Evolutionary conservation across 2,329 filamentous ascomycete genomes (phyloP).

Genomic region (Trichoderma brevicompactum): DNA sequence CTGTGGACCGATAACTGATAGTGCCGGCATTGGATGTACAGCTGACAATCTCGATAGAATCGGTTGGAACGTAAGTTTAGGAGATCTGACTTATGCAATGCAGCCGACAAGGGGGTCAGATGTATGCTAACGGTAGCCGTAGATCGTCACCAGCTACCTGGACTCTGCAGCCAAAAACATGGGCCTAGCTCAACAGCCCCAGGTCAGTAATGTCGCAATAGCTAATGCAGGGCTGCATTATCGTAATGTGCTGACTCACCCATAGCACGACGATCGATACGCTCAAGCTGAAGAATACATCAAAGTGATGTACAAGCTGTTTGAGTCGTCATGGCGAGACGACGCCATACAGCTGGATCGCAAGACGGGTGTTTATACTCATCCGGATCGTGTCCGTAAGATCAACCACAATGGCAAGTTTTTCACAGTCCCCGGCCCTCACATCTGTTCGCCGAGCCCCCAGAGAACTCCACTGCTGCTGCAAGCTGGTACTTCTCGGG

Average conservation of each 20-base stretch:
- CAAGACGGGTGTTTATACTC: constrained; percentile 60
- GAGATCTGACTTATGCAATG: constrained; percentile 5
- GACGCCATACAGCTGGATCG: constrained; percentile 67
- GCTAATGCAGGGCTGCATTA: neutral
- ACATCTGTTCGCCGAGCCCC: constrained; percentile 67
- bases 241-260: neutral
- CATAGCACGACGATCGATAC: constrained; percentile 67
- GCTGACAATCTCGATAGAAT: constrained; percentile 42
- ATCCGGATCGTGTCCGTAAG: constrained; percentile 57
- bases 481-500: constrained; percentile 70
- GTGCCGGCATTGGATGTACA: neutral
- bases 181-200: constrained; percentile 59
- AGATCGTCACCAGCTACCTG: constrained; percentile 71
- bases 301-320: constrained; percentile 67
- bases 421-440: constrained; percentile 66
- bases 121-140: constrained; percentile 36
- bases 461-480: constrained; percentile 71
- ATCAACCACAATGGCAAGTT: constrained; percentile 70
- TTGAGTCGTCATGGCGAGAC: constrained; percentile 68
- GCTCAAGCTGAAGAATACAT: constrained; percentile 67
- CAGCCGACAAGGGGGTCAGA: neutral
- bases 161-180: constrained; percentile 71
- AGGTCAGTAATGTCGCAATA: constrained; percentile 30
- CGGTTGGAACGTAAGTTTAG: constrained; percentile 56
- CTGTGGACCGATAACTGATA: neutral